Conservation (phyloP, 306 rosid species). For the Erythrophleum fordii region DNA sequence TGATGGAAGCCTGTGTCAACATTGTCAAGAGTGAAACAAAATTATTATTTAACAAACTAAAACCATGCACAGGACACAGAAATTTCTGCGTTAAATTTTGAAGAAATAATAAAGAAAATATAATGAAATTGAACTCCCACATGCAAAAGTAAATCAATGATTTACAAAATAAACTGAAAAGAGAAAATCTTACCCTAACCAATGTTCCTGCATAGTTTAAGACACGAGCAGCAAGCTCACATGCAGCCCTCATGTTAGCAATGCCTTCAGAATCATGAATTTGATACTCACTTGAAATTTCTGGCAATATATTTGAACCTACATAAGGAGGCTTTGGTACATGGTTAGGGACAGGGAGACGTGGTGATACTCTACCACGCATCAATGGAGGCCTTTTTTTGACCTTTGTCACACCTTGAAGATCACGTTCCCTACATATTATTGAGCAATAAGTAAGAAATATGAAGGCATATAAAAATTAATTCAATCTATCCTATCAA, state of each 20-base stretch:
- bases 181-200: slow-evolving; percentile 72
- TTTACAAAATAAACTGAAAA: slow-evolving; percentile 16
- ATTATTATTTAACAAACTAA: neutral
- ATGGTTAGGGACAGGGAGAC: slow-evolving; percentile 82
- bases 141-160: slow-evolving; percentile 30
- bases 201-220: slow-evolving; percentile 85
- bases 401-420: slow-evolving; percentile 47
- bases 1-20: neutral
- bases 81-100: neutral
- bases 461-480: neutral
- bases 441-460: slow-evolving; percentile 29
- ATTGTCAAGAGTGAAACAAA: slow-evolving; percentile 4
- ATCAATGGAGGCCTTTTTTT: slow-evolving; percentile 66
- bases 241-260: slow-evolving; percentile 80
- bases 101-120: neutral
- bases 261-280: slow-evolving; percentile 79
- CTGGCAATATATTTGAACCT: slow-evolving; percentile 70
- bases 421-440: slow-evolving; percentile 72
- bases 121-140: neutral
- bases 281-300: slow-evolving; percentile 75
- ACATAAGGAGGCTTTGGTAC: slow-evolving; percentile 88
- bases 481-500: slow-evolving; percentile 17
- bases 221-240: slow-evolving; percentile 93
- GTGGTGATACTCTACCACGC: slow-evolving; percentile 82
- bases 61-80: neutral